Base-by-base conservation (phyloP, 2,329 filamentous ascomycete species). In the Trichoderma koningii region DNA sequence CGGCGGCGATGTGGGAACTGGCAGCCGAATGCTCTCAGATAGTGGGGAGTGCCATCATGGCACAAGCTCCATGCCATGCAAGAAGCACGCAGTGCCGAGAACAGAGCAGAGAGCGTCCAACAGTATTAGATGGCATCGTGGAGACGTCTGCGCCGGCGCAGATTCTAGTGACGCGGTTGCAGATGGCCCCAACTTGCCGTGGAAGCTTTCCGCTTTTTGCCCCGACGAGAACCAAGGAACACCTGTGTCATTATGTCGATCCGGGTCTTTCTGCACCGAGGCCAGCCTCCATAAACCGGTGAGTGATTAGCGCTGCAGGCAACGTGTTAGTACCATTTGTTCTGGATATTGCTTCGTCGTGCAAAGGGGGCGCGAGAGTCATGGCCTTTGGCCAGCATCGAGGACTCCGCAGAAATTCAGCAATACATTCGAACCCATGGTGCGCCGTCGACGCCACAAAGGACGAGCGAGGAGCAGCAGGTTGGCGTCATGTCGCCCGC, bases 381-480 rank as follows among this genome's bases (percentile, higher is more conserved):
- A 57, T 55, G 53, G 51, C 45, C 23, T 45, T 34, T 28, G 34
- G 21, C 51, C 55, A 30, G 30, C 9, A 9, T 30, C 30, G 30
- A 9, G 30, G 48, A 56, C 53, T 65, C 63, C 56, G 55, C 55
- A 55, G 53, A 30, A 26, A 56, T 34, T 34, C 34, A 51, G 38
- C 48, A 21, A 48, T 48, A 30, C 55, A 30, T 52, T 38, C n/a
- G 14, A 15, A 15, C 30, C 30, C 56, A 61, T 26, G 23, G 28
- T 44, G 63, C 63, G 50, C 63, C 55, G 63, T 65, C 30, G 50
- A 61, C 55, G 63, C 63, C 63, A 65, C 63, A 42, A 61, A 30
- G 30, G 30, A 50, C 50, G 23, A 44, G 19, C 21, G 47, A 45
- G 44, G 21, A 55, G 53, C 34, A 44, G 23, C 45, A 41, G 21